A percentile compares a stretch with the other conserved stretches of the same genome.
These are phyloP conservation scores for Bimuria novae-zelandiae DNA, from an alignment of 2,329 filamentous ascomycete genomes.

Conservation along the genomic window DNA sequence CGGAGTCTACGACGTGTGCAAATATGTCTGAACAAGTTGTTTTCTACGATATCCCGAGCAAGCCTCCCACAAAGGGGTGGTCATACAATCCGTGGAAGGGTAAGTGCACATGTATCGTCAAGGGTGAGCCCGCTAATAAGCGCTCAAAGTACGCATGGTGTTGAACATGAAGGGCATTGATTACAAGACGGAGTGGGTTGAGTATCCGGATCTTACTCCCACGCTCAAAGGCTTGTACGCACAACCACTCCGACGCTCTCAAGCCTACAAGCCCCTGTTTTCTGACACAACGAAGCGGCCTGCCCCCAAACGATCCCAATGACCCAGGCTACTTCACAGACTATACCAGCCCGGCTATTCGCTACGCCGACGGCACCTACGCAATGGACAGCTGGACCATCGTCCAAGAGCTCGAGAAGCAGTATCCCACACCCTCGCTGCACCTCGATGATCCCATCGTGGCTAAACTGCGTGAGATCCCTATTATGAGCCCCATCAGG, in stretches of 20 bases:
- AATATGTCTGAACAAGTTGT: slow-evolving; percentile 51
- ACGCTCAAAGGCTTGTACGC: slow-evolving; percentile 60
- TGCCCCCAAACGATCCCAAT: slow-evolving; percentile 52
- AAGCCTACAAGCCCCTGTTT: too few relatives aligned
- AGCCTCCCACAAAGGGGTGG: slow-evolving; percentile 58
- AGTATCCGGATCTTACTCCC: slow-evolving; percentile 68
- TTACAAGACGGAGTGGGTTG: slow-evolving; percentile 71
- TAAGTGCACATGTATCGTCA: slow-evolving; percentile 39
- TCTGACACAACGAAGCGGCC: slow-evolving; percentile 34
- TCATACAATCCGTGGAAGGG: slow-evolving; percentile 75
- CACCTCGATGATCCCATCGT: slow-evolving; percentile 61
- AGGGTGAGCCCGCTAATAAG: neutral
- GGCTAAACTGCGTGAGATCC: slow-evolving; percentile 50
- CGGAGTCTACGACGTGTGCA: neutral
- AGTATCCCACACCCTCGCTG: slow-evolving; percentile 62
- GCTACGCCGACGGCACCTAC: slow-evolving; percentile 60
- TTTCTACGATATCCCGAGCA: slow-evolving; percentile 67
- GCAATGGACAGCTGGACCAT: slow-evolving; percentile 69
- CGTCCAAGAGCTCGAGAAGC: slow-evolving; percentile 61
- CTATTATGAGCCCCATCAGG: slow-evolving; percentile 22
- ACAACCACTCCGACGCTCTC: too few relatives aligned
- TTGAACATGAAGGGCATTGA: slow-evolving; percentile 71
- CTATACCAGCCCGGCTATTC: slow-evolving; percentile 63
- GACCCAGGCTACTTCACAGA: slow-evolving; percentile 38
- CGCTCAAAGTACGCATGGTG: slow-evolving; percentile 60